Evolutionary conservation across 805 yeast genomes (phyloP).

Genomic region (Lachancea thermotolerans): DNA sequence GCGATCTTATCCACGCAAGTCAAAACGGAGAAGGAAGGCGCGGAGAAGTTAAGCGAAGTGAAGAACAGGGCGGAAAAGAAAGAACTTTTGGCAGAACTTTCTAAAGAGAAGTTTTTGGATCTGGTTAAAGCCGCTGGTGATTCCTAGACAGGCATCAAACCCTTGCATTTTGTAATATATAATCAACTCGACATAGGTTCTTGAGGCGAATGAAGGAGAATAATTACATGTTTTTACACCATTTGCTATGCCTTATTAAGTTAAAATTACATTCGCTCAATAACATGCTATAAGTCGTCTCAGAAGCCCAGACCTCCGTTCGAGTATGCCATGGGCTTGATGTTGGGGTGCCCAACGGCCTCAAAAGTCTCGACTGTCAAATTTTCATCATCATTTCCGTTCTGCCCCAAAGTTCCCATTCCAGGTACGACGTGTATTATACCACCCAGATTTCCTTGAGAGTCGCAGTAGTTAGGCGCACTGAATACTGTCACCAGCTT

Average conservation of each 20-base stretch:
- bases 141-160: constrained; percentile 2
- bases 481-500: constrained; percentile 88
- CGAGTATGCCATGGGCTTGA: constrained; percentile 93
- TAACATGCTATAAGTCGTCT: constrained; percentile 1
- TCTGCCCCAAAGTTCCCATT: constrained; percentile 33
- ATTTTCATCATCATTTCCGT: constrained; percentile 39
- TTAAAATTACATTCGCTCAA: background rate
- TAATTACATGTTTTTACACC: background rate
- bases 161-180: constrained; percentile 10
- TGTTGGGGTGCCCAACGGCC: constrained; percentile 84
- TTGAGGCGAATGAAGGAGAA: too few species aligned
- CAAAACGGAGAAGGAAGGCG: constrained; percentile 45
- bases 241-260: background rate
- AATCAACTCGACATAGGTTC: background rate
- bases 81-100: constrained; percentile 63
- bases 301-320: constrained; percentile 38
- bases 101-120: constrained; percentile 86
- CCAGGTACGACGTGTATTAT: constrained; percentile 58
- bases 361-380: constrained; percentile 55
- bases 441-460: constrained; percentile 87
- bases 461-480: constrained; percentile 97
- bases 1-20: constrained; percentile 78
- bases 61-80: constrained; percentile 42
- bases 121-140: constrained; percentile 75
- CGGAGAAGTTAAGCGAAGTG: constrained; percentile 38